Base-by-base conservation (phyloP, 163 green algal species). In the Trebouxia gelatinosa region DNA sequence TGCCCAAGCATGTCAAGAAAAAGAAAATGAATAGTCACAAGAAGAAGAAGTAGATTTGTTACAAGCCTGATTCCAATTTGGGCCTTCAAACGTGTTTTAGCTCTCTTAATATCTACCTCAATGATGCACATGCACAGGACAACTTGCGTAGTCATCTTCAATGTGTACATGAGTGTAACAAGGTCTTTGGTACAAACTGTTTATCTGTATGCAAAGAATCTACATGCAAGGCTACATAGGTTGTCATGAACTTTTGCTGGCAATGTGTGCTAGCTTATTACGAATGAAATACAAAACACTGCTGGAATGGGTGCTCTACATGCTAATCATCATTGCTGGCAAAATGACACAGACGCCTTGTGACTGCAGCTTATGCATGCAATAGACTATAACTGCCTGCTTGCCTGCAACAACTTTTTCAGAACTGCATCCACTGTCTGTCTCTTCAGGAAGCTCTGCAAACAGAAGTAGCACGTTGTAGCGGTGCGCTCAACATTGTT, bases 1-100 rank as follows among this genome's bases (percentile, higher is more conserved):
- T 90, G 31, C 91, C 92, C 26, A 98, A 98, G 83, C 90, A 97
- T 43, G 85, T 94, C 34, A 98, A 98, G 80, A 97, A 96, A 80
- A 77, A 83, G n/a, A 93, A 91, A 54, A 77, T 68, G 38, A 92
- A 88, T 51, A 87, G 85, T 43, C 89, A 89, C 6, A 81, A 81
- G 46, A 80, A 61, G 21, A 54, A 31, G 32, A 7, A 46, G 16
- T 23, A 48, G 66, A 57, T 59, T 1, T 29, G 26, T 32, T n/a
- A 32, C 23, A 11, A 66, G 17, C 9, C 17, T 16, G 17, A 17
- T 17, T 32, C 6, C n/a, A 16, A 32, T 13, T 13, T 13, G 13
- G 13, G 11, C 43, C 13, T 54, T 54, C 43, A 54, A 13, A 13
- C 43, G 13, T 54, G 9, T 54, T 9, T 54, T 54, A 13, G 11